Evolutionary conservation across 1,284 basidiomycete species (phyloP), one percentile per base, ranked within the genome.

Genomic region (Coniophora puteana): DNA sequence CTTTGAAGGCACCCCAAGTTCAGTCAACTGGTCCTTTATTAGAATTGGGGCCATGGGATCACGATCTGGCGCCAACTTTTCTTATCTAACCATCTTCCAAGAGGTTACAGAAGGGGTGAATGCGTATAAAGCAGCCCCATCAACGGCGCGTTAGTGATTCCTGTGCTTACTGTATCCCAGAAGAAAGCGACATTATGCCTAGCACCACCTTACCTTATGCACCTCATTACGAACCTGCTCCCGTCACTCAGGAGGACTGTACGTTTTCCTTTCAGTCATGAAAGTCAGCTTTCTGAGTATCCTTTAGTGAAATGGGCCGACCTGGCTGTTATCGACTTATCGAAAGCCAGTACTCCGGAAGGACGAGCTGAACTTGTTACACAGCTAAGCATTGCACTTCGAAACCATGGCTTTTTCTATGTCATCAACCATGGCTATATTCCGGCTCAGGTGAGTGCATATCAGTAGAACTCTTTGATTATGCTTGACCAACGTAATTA

Each of bases 281-380:
- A 44, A n/a, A 29, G 67, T 61, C 49, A 68, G 66, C 18, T 52
- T 69, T 1, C 55, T 70, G 27, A 69, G 69, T 62, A 62, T 73
- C 33, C 69, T 26, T 1, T 17, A 80, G 78, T 79, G 54, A 72
- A 80, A 27, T 83, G 76, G 65, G 83, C 81, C 1, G 72, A 81
- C 35, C 65, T 86, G 11, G 68, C 76, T 17, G 66, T 76, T 30
- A 69, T 85, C 41, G 83, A 85, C 53, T 59, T 85, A n/a, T 63
- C 74, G 17, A 69, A 72, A 41, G 66, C 65, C 12, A 48, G 52
- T 7, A 78, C 69, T 0, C 59, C 63, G 1, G 72, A 76, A 46
- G 78, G 71, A 2, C 69, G 72, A n/a, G 53, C 59, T 1, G 63
- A 67, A 38, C 67, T 82, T 0, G 70, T 72, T 2, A 47, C 56